Base-by-base conservation (phyloP, 1,284 basidiomycete species). In the Stygiomarasmius scandens region DNA sequence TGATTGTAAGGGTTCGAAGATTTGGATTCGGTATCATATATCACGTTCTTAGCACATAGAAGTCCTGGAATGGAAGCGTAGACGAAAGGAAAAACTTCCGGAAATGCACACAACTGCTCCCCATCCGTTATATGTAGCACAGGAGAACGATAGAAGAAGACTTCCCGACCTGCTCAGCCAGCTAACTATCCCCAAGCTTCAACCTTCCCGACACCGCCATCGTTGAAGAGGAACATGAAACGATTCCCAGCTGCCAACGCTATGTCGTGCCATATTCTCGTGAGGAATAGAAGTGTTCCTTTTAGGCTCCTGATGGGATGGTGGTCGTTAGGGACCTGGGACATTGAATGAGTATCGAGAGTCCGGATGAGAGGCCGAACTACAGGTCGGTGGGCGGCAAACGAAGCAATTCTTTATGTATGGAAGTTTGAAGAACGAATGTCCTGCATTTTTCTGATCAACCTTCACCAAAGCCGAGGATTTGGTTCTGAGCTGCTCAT, bases 241-340 rank as follows among this genome's bases (percentile, higher is more conserved):
- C 2, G 48, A 25, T 2, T 12, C 9, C 48, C 48, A 49, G 9
- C 29, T 12, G 4, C 22, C 6, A 49, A 29, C 8, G 48, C 48
- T 29, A 29, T 49, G 3, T 27, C 25, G 16, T 24, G 24, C 48
- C 48, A 49, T 20, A 54, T 45, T 24, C 59, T 59, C 34, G 58
- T 59, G 20, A 64, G 47, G 36, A 64, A 27, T 20, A 64, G 56
- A 24, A 61, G 63, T 16, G 57, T 59, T 44, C 47, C 27, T 23
- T 19, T n/a, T 14, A 24, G 11, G 32, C 52, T 8, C 58, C 5
- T 14, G n/a, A 29, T 55, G 14, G 38, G 52, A 58, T 34, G 57
- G 32, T 20, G 47, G 47, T 10, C 52, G 11, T 36, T 9, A 6
- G 61, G 58, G 9, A 64, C n/a, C n/a, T n/a, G n/a, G n/a, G 55